Conservation (phyloP, 805 yeast species). For the Ascoidea asiatica region DNA sequence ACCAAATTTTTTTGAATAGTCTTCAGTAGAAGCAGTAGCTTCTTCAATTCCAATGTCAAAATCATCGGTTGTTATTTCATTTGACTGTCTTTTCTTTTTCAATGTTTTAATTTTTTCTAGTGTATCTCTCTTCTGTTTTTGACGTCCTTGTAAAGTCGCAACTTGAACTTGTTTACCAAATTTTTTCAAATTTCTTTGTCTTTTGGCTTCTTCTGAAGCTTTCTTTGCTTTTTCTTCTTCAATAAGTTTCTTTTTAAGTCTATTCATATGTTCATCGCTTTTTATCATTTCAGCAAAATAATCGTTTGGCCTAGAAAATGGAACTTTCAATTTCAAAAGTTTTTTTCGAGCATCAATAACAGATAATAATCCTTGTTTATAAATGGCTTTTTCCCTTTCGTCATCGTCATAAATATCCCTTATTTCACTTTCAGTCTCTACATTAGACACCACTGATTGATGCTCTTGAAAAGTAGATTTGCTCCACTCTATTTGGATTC, state of each 20-base stretch:
- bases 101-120: constrained; percentile 83
- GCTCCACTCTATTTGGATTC: constrained; percentile 46
- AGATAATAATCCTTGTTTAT: constrained; percentile 85
- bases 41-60: constrained; percentile 91
- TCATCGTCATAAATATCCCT: constrained; percentile 92
- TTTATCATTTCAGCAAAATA: constrained; percentile 98
- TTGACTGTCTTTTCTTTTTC: constrained; percentile 67
- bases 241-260: constrained; percentile 66
- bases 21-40: constrained; percentile 42
- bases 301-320: constrained; percentile 88
- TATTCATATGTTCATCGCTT: constrained; percentile 96
- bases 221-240: constrained; percentile 38
- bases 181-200: constrained; percentile 89
- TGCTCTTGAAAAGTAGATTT: constrained; percentile 74
- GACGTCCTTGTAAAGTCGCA: constrained; percentile 86
- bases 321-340: constrained; percentile 56
- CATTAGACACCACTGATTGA: constrained; percentile 52
- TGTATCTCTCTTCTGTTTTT: constrained; percentile 82
- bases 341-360: constrained; percentile 58
- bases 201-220: constrained; percentile 78
- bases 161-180: constrained; percentile 96
- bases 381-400: constrained; percentile 88
- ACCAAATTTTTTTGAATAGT: constrained; percentile 19
- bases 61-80: constrained; percentile 45
- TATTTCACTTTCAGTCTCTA: constrained; percentile 48